phyloP scores from a whole-genome alignment of 139 green algal species.

The Chloropicon primus region DNA sequence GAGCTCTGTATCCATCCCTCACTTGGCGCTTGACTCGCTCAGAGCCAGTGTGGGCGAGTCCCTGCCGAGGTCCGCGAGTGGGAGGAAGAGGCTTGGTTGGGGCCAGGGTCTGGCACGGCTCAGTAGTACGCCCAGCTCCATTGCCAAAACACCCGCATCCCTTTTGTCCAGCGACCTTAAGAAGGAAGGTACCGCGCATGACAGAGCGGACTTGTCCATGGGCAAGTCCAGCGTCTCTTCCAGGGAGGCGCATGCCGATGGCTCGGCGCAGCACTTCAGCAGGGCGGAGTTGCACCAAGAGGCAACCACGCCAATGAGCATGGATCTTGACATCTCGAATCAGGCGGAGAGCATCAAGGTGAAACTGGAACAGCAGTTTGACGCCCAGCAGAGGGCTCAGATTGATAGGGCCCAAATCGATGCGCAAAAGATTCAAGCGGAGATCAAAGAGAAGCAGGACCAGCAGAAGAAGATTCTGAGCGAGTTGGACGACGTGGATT shows the following conservation, averaged over 20 bases:
- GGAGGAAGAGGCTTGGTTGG: conserved; percentile 16
- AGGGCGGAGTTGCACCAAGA: too few relatives aligned
- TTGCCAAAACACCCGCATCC: too few relatives aligned
- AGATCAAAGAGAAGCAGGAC: neutral
- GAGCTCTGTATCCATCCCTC: neutral
- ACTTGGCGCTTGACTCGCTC: neutral
- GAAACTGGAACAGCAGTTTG: neutral
- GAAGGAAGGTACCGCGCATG: too few relatives aligned
- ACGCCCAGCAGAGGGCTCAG: neutral
- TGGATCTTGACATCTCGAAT: neutral
- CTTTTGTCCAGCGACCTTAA: too few relatives aligned
- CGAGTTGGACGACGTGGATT: neutral
- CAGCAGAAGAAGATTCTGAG: neutral
- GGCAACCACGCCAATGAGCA: neutral
- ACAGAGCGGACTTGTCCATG: too few relatives aligned
- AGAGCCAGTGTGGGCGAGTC: neutral
- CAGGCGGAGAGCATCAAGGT: neutral
- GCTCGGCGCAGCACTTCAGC: too few relatives aligned
- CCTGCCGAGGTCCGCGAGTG: neutral
- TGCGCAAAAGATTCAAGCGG: neutral
- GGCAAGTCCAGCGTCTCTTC: too few relatives aligned
- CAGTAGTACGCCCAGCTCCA: neutral
- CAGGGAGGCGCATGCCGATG: too few relatives aligned
- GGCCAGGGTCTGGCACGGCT: conserved; percentile 17
- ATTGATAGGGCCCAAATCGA: neutral